Evolutionary conservation across 495 filamentous ascomycete genomes (phyloP).

Genomic region (Clohesyomyces aquaticus): DNA sequence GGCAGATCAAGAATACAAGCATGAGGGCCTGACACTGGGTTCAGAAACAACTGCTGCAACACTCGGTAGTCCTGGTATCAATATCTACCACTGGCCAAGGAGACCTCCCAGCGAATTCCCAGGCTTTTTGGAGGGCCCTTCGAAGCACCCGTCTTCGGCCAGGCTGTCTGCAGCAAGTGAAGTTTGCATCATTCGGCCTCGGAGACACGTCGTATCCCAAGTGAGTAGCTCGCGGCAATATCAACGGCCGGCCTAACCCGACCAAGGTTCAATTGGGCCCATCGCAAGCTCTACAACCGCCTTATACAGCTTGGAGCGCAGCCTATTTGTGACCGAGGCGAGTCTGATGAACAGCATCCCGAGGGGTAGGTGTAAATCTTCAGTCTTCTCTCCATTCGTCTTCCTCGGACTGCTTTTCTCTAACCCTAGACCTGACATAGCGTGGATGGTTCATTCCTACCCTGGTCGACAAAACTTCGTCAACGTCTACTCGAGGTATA

Average conservation of each 20-base stretch:
- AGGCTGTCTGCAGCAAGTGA: conserved; percentile 66
- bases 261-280: conserved; percentile 87
- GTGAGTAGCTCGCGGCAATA: conserved; percentile 52
- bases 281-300: conserved; percentile 82
- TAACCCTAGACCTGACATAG: conserved; percentile 45
- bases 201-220: conserved; percentile 94
- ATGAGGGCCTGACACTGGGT: conserved; percentile 16
- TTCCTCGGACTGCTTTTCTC: background rate
- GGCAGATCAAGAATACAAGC: background rate
- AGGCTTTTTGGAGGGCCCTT: conserved; percentile 82
- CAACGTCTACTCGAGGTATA: conserved; percentile 65
- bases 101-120: conserved; percentile 80
- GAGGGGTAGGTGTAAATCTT: conserved; percentile 69
- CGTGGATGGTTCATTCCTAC: conserved; percentile 80
- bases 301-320: conserved; percentile 83
- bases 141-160: conserved; percentile 74
- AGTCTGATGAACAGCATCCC: conserved; percentile 89
- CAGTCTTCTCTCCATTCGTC: background rate
- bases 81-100: conserved; percentile 95
- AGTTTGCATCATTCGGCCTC: conserved; percentile 84
- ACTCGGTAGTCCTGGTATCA: conserved; percentile 73
- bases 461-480: conserved; percentile 72
- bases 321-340: conserved; percentile 75
- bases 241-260: conserved; percentile 1
- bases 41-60: conserved; percentile 54